Conservation (phyloP, 768 basidiomycete genomes). For the Calocybe indica region DNA sequence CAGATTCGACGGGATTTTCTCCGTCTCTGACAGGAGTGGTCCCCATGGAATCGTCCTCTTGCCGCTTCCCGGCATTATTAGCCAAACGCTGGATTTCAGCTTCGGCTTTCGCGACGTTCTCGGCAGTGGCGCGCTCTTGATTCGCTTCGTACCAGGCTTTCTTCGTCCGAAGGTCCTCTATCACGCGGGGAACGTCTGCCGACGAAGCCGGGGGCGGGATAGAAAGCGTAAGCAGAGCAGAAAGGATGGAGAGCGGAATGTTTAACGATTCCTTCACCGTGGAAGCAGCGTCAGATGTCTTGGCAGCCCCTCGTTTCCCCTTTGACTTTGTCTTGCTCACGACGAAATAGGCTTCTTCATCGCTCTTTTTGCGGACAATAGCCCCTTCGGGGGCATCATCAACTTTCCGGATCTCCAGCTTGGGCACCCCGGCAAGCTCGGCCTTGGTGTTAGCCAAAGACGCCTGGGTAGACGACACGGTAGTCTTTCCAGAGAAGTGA, state of each 20-base stretch:
- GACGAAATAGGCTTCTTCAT: slow-evolving; percentile 76
- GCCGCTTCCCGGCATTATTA: slow-evolving; percentile 18
- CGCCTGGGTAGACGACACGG: slow-evolving; percentile 36
- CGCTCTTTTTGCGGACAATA: slow-evolving; percentile 83
- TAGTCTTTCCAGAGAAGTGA: slow-evolving; percentile 66
- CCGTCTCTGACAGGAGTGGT: slow-evolving; percentile 31
- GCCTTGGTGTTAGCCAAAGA: slow-evolving; percentile 32
- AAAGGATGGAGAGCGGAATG: slow-evolving; percentile 79
- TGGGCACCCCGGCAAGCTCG: slow-evolving; percentile 61
- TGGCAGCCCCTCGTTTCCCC: slow-evolving; percentile 50
- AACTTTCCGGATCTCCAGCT: slow-evolving; percentile 82
- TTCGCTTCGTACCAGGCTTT: slow-evolving; percentile 95
- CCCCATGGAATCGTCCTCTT: slow-evolving; percentile 26
- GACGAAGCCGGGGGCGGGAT: slow-evolving; percentile 83
- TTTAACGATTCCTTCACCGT: slow-evolving; percentile 41
- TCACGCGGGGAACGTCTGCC: slow-evolving; percentile 72
- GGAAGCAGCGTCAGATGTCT: slow-evolving; percentile 27
- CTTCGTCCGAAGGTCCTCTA: slow-evolving; percentile 90
- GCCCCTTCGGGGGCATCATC: slow-evolving; percentile 65
- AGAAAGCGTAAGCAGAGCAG: slow-evolving; percentile 80
- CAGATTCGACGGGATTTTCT: slow-evolving; percentile 40
- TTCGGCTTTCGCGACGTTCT: slow-evolving; percentile 78
- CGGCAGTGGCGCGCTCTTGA: slow-evolving; percentile 72
- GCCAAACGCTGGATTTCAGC: slow-evolving; percentile 62
- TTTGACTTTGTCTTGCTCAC: slow-evolving; percentile 63